Evolutionary conservation across 2,329 filamentous ascomycete species (phyloP), one percentile per base, ranked within the genome.

Genomic region (Tolypocladium endophyticum): DNA sequence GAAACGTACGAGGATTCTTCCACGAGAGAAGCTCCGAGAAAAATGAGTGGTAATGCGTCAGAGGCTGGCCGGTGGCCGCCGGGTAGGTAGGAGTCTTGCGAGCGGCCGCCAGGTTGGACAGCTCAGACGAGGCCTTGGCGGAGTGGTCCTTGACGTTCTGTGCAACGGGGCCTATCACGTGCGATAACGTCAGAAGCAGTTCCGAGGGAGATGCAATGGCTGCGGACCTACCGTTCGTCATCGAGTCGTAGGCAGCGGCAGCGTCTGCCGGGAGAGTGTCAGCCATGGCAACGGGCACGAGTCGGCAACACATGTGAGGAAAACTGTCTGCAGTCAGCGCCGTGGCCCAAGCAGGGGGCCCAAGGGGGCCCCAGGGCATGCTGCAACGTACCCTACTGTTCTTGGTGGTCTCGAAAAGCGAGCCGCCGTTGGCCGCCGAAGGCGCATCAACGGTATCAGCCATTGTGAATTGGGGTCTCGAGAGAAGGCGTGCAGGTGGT

Each of bases 11-110:
- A 70, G 84, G 84, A 71, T 87, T 85, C 70, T 86, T 80, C 84
- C 86, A 88, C 65, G 85, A 87, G 62, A 89, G 77, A 60, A 89
- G 79, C 71, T 87, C 84, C 57, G 81, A 82, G 74, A 89, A 88
- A 74, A 88, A 84, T 20, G 85, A 88, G 76, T 88, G 85, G 72
- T 88, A 89, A 73, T 87, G 84, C 61, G 84, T 87, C 69, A 87
- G 73, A 57, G 81, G 81, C 72, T 87, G 83, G 67, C 82, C 83
- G 55, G 82, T 85, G 62, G 81, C 82, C 67, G 83, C 78, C 39
- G 77, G 77, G 60, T 76, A 74, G 57, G 73, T 64, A 59, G 83
- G 83, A 56, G 81, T 81, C 69, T 78, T 78, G 69, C 83, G 82
- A 65, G 82, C 71, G 62, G 79, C 79, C 67, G 82, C 82, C 55